Evolutionary conservation across 768 basidiomycete genomes (phyloP).

Genomic region (Sporobolomyces pararoseus): DNA sequence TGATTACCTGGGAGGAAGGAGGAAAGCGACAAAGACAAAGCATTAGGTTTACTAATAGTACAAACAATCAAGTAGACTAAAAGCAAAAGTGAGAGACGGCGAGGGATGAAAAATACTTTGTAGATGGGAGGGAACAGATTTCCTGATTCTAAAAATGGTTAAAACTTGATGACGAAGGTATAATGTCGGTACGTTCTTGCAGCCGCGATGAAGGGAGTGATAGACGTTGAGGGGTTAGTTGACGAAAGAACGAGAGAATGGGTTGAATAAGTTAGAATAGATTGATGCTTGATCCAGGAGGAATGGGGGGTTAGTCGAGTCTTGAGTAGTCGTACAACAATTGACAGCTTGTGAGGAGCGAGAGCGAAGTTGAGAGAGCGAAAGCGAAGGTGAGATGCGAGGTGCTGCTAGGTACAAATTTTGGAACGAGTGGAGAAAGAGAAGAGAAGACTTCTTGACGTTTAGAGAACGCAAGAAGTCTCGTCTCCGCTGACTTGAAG

Average conservation of each 20-base stretch:
- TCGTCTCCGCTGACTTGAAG: conserved; percentile 22
- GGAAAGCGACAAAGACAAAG: not conserved
- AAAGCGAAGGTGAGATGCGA: conserved; percentile 1
- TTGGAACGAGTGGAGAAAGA: not conserved
- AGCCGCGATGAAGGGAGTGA: not conserved
- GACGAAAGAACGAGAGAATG: not conserved
- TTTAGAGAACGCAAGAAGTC: conserved; percentile 33
- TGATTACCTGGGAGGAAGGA: not conserved
- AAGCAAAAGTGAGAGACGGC: not conserved
- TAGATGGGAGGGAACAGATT: not conserved
- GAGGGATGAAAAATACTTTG: conserved; percentile 5
- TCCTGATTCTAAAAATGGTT: conserved; percentile 1
- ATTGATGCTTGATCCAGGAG: not conserved
- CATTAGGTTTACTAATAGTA: conserved; percentile 6
- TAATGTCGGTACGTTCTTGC: too few species aligned
- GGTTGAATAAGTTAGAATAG: not conserved
- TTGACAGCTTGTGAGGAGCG: not conserved
- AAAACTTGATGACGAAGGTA: not conserved
- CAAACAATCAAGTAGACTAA: conserved; percentile 20
- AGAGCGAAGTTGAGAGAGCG: not conserved
- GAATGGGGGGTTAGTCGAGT: not conserved
- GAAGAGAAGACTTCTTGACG: not conserved
- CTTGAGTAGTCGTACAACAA: conserved; percentile 13
- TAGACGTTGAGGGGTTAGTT: conserved; percentile 1
- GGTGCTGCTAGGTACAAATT: not conserved